Evolutionary conservation across 2,329 filamentous ascomycete species (phyloP).

Genomic region (Teratosphaeria viscida): DNA sequence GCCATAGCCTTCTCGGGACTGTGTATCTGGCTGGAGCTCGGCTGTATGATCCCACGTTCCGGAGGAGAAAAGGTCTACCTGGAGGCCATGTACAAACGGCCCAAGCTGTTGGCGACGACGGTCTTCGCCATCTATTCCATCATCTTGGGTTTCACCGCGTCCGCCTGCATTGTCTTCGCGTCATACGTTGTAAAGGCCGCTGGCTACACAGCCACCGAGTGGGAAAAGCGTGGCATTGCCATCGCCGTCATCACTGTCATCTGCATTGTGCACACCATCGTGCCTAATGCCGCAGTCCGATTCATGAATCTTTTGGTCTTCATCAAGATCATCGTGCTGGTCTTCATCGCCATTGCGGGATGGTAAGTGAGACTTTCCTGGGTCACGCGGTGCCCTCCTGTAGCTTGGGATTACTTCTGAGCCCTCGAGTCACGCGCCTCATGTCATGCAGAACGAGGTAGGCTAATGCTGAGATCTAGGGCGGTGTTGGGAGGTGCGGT

Average conservation of each 20-base stretch:
- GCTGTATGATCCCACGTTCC: conserved; percentile 53
- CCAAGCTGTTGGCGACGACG: conserved; percentile 50
- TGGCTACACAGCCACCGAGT: conserved; percentile 49
- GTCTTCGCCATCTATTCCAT: conserved; percentile 52
- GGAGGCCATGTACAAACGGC: conserved; percentile 52
- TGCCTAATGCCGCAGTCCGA: conserved; percentile 55
- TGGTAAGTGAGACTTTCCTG: conserved; percentile 19
- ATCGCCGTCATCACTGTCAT: conserved; percentile 56
- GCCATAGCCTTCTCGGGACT: conserved; percentile 52
- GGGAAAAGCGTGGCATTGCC: conserved; percentile 58
- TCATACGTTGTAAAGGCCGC: conserved; percentile 60
- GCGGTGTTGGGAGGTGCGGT: conserved; percentile 51
- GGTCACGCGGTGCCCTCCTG: background rate
- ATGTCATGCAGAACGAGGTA: background rate
- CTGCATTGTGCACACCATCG: conserved; percentile 54
- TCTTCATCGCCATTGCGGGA: conserved; percentile 55
- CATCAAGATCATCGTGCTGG: conserved; percentile 55
- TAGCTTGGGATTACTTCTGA: background rate
- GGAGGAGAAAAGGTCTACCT: conserved; percentile 60
- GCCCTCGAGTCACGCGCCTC: background rate
- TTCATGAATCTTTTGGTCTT: conserved; percentile 56
- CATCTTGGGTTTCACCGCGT: conserved; percentile 53
- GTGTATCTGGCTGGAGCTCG: conserved; percentile 56
- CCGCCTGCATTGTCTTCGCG: conserved; percentile 59
- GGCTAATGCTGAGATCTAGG: background rate